Evolutionary conservation across 2,329 filamentous ascomycete species (phyloP).

Genomic region (Basipetospora chlamydospora): DNA sequence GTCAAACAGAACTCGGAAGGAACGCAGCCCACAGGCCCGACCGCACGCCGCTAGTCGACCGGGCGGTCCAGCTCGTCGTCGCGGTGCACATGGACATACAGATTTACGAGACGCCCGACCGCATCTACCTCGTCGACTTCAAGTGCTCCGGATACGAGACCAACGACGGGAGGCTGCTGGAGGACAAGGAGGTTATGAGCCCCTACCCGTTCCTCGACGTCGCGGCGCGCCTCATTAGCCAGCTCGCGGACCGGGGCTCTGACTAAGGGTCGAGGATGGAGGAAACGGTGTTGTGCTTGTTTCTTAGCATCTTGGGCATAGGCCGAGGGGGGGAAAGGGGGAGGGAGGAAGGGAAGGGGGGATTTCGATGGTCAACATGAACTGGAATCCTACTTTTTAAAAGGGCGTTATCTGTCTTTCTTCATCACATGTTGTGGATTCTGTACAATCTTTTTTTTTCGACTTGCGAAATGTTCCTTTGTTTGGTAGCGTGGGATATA

Average conservation of each 20-base stretch:
- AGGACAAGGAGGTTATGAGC: conserved; percentile 89
- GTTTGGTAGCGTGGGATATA: no score
- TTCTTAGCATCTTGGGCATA: no score
- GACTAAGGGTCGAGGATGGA: no score
- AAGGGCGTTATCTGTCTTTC: no score
- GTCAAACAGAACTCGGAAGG: conserved; percentile 2
- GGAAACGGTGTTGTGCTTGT: no score
- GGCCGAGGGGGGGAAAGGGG: no score
- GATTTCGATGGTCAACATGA: no score
- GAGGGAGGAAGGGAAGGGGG: no score
- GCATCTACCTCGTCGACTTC: conserved; percentile 94
- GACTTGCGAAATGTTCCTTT: no score
- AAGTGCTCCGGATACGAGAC: conserved; percentile 96
- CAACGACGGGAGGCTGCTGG: conserved; percentile 54
- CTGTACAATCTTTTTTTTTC: no score
- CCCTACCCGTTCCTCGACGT: conserved; percentile 94
- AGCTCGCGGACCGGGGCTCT: conserved; percentile 74
- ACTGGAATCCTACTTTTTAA: no score
- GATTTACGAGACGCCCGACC: conserved; percentile 83
- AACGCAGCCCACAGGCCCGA: background rate
- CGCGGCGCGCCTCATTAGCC: conserved; percentile 81
- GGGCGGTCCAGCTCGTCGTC: conserved; percentile 33
- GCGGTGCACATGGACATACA: conserved; percentile 94
- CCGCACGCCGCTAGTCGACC: background rate
- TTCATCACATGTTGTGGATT: no score